Base-by-base conservation (phyloP, 2,329 filamentous ascomycete genomes). In the Pyrenophora seminiperda region DNA sequence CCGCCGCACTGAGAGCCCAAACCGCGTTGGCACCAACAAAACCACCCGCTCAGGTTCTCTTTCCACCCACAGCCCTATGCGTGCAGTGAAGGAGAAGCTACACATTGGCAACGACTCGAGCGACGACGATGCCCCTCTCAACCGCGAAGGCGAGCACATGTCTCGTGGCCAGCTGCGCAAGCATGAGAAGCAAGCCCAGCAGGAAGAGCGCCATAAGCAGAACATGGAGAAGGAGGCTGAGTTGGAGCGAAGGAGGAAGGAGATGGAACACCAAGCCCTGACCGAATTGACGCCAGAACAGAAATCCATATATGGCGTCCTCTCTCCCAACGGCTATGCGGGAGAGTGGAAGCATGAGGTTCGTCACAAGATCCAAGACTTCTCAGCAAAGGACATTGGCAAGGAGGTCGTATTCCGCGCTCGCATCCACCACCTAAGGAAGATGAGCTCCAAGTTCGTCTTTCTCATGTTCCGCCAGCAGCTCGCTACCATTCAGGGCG, bases 381-480 rank as follows among this genome's bases (percentile, higher is more conserved):
- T 87, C 41, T 78, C 76, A 5, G 67, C 75, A 3, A 73, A 75
- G n/a, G 74, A 80, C 50, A 76, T 80, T 15, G 87, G 85, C 27
- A 75, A 85, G 60, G 77, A 82, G 56, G 78, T 91, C 41, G 74
- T 76, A 47, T 91, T 92, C 75, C 83, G 84, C 32, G 88, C 87
- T 29, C 82, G 90, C 27, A 78, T 94, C 15, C 88, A 93, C 71
- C 90, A 91, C 48, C 81, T 94, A 50, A 85, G 92, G 38, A 87
- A 88, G 62, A 82, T 96, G 76, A 93, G 90, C 68, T 82, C 89
- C 62, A 87, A 89, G 60, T 79, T 96, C 27, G 89, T 91, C 63
- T 96, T 96, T 73, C 77, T 96, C 34, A 83, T 96, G 50, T 88
- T 96, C 67, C 87, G 92, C 47, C 90, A 96, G 74, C 88, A 92